Evolutionary conservation across 2,329 filamentous ascomycete genomes (phyloP), one percentile per base, ranked within the genome.

Genomic region (Exophiala mesophila): DNA sequence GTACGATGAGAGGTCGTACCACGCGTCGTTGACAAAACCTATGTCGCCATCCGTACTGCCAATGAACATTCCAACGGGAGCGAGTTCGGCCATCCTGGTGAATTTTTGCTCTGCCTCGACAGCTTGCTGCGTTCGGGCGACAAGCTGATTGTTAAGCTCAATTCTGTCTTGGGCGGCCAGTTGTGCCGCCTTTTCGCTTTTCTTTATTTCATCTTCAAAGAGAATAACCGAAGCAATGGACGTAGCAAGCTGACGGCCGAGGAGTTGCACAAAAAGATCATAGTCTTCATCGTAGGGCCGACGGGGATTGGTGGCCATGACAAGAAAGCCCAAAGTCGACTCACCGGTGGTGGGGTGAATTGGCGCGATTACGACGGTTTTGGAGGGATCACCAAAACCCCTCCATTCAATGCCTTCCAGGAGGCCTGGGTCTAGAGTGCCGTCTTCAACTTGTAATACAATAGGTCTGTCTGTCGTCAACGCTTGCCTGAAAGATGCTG

Each of bases 41-140:
- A 92, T 85, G 17, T 74, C 69, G 3, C 87, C 86, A 29, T 71
- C 63, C 0, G 77, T 72, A 57, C 88, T 77, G n/a, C 85, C 83
- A 53, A 92, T 89, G 60, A 90, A 90, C 67, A 94, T 83, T 19
- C 86, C 87, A 1, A 89, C 85, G 0, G 86, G 86, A 0, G 85
- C 83, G 50, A 88, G 86, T 57, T 89, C 85, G 2, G 86, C 85
- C 83, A 92, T 88, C 32, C 85, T 74, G 1, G 84, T 87, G 59
- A 92, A 92, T 44, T 83, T 82, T 21, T 83, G 82, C 60, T 92
- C 86, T 58, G 80, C 74, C 42, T 76, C 73, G 18, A 69, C 68
- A 2, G 73, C 74, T 59, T 77, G 72, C 57, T 76, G 70, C 2
- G 74, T 77, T 35, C 73, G 65, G 20, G 83, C 71, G 31, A 80